Base-by-base conservation (phyloP, 2,329 filamentous ascomycete genomes). In the Phialophora chinensis region DNA sequence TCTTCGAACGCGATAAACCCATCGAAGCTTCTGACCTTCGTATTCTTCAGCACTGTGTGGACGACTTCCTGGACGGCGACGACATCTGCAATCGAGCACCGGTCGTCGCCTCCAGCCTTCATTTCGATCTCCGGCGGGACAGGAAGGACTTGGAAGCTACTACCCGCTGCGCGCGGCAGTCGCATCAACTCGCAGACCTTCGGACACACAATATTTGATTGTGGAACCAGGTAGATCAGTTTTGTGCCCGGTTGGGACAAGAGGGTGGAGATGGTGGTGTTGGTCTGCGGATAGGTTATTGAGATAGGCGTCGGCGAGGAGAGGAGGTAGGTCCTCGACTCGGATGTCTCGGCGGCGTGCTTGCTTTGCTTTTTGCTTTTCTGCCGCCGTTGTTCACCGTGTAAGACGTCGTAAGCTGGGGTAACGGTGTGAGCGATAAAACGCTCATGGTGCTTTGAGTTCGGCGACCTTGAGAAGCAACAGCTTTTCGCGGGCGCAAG, bases 1-100 rank as follows among this genome's bases (percentile, higher is more conserved):
- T 69, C 65, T 52, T 65, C 61, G 29, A 69, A 66, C 7, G 62
- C 49, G 20, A 69, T 54, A n/a, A 63, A 69, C 6, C 67, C 67
- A 25, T 69, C 67, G 17, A 69, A 69, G 11, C n/a, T 20, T 14
- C 35, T 54, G 12, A 33, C 47, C n/a, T 66, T 66, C 14, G 67
- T 67, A 23, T 66, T 67, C 25, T 67, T 66, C 4, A 63, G n/a
- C 14, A 69, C 49, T 47, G 65, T 69, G 11, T 25, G 14, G 27
- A 64, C 67, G n/a, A 69, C 60, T 42, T 65, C 65, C 3, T 60
- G 52, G 35, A 69, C 59, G 23, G 42, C 59, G 3, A 61, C 12
- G 10, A 44, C 49, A 25, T 62, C 60, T 14, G 35, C 20, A 23
- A 61, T 61, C 14, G 58, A 38, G 23, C n/a, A 55, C 4, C 29